Conservation (phyloP, 371 early-diverging fungal species). For the Apophysomyces variabilis region DNA sequence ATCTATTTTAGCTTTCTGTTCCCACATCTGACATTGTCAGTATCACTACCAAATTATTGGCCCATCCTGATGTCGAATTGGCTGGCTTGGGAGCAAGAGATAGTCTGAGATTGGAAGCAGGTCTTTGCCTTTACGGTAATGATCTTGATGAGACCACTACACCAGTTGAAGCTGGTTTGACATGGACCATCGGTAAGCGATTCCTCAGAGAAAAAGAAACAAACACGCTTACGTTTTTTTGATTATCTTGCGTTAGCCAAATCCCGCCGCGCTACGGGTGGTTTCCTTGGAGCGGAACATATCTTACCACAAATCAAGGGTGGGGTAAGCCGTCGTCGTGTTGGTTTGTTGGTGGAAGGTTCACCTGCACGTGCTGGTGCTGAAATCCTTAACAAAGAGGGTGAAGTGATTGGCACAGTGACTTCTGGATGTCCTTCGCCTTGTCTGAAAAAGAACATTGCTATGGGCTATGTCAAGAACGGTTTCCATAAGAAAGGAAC, state of each 20-base stretch:
- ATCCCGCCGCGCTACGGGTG: slow-evolving; percentile 88
- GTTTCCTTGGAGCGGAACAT: slow-evolving; percentile 91
- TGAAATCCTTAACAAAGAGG: slow-evolving; percentile 68
- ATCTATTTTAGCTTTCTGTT: slow-evolving; percentile 74
- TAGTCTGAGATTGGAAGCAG: slow-evolving; percentile 94
- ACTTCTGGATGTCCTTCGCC: slow-evolving; percentile 97
- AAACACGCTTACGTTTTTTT: slow-evolving; percentile 2
- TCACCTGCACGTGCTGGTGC: slow-evolving; percentile 94
- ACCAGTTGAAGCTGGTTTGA: slow-evolving; percentile 92
- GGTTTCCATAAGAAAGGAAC: slow-evolving; percentile 91
- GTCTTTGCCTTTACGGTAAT: slow-evolving; percentile 96
- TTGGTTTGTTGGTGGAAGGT: slow-evolving; percentile 93
- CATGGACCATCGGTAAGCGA: slow-evolving; percentile 90
- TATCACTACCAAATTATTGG: slow-evolving; percentile 75
- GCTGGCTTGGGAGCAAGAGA: slow-evolving; percentile 98
- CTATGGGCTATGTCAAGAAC: slow-evolving; percentile 93
- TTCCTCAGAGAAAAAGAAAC: neutral
- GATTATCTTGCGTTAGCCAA: slow-evolving; percentile 57
- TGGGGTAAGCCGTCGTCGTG: slow-evolving; percentile 79
- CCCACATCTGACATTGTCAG: slow-evolving; percentile 67
- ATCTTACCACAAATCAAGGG: slow-evolving; percentile 89
- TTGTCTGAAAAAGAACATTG: slow-evolving; percentile 92
- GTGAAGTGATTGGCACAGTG: slow-evolving; percentile 74
- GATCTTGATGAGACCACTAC: slow-evolving; percentile 92
- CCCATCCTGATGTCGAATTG: slow-evolving; percentile 80